Percentiles rank a stretch among this genome's conserved stretches.
These are phyloP conservation scores for Trichoderma aggressivum DNA, from an alignment of 2,329 filamentous ascomycete species.

Conservation along the genomic window DNA sequence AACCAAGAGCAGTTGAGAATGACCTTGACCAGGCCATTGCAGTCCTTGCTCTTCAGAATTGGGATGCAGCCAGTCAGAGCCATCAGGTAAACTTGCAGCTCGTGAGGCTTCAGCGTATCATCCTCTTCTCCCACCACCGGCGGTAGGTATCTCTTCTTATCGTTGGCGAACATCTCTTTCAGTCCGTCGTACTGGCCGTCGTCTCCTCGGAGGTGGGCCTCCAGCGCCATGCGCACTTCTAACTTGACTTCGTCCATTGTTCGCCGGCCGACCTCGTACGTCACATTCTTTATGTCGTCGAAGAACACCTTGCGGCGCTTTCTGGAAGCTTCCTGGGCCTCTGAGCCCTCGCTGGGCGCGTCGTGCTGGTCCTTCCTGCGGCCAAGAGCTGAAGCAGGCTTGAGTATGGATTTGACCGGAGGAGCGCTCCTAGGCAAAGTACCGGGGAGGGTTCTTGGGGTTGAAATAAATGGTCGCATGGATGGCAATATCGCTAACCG, in stretches of 20 bases:
- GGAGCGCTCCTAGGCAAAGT: constrained; percentile 35
- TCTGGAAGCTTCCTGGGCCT: constrained; percentile 41
- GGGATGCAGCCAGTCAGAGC: constrained; percentile 61
- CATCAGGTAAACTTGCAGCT: constrained; percentile 58
- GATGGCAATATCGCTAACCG: not conserved
- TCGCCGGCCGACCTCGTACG: constrained; percentile 52
- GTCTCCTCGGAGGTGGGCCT: constrained; percentile 54
- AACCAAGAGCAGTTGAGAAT: constrained; percentile 63
- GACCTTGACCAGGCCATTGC: constrained; percentile 55
- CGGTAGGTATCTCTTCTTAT: constrained; percentile 41
- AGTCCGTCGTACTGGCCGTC: constrained; percentile 60
- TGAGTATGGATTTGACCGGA: constrained; percentile 53
- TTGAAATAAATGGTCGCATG: constrained; percentile 36
- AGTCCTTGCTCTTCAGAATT: constrained; percentile 56
- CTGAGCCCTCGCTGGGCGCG: constrained; percentile 37
- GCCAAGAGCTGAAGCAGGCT: constrained; percentile 45
- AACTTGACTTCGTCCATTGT: constrained; percentile 54
- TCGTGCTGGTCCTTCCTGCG: constrained; percentile 44
- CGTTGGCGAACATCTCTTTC: constrained; percentile 56
- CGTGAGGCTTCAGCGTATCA: constrained; percentile 49
- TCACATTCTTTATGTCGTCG: constrained; percentile 55
- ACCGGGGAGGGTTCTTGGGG: constrained; percentile 34
- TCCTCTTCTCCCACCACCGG: constrained; percentile 44
- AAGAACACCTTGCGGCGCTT: constrained; percentile 59
- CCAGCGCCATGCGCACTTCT: constrained; percentile 54